Evolutionary conservation across 2,329 filamentous ascomycete species (phyloP).

Genomic region (Plenodomus biglobosus): DNA sequence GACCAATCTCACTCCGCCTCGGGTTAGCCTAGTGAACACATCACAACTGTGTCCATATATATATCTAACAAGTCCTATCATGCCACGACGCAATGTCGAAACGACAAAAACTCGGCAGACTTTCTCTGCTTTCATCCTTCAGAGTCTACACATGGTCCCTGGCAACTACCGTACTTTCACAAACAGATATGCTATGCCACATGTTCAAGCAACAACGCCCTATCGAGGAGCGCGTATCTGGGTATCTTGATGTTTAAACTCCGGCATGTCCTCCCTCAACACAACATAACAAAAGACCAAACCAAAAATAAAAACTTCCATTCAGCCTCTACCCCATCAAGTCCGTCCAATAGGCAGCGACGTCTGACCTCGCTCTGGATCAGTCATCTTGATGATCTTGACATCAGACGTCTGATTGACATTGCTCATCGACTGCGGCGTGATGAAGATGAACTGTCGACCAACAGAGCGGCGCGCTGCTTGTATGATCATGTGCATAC

Average conservation of each 20-base stretch:
- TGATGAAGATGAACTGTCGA: constrained; percentile 94
- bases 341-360: constrained; percentile 37
- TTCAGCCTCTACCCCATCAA: constrained; percentile 1
- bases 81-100: too few species aligned
- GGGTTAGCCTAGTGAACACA: too few species aligned
- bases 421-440: constrained; percentile 75
- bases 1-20: not conserved
- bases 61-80: too few species aligned
- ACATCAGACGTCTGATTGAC: constrained; percentile 61
- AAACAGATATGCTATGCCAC: too few species aligned
- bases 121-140: too few species aligned
- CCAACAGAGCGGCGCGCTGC: constrained; percentile 85
- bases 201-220: constrained; percentile 9
- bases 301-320: not conserved
- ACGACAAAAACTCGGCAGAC: too few species aligned
- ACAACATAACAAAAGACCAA: constrained; percentile 1
- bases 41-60: too few species aligned
- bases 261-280: not conserved
- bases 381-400: constrained; percentile 70
- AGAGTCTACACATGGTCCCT: too few species aligned
- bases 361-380: constrained; percentile 56
- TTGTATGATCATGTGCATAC: constrained; percentile 88
- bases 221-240: constrained; percentile 3
- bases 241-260: constrained; percentile 22
- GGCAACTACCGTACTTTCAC: too few species aligned